These are phyloP conservation scores for Colletotrichum brevisporum DNA, from an alignment of 2,329 filamentous ascomycete species.

Conservation along the genomic window DNA sequence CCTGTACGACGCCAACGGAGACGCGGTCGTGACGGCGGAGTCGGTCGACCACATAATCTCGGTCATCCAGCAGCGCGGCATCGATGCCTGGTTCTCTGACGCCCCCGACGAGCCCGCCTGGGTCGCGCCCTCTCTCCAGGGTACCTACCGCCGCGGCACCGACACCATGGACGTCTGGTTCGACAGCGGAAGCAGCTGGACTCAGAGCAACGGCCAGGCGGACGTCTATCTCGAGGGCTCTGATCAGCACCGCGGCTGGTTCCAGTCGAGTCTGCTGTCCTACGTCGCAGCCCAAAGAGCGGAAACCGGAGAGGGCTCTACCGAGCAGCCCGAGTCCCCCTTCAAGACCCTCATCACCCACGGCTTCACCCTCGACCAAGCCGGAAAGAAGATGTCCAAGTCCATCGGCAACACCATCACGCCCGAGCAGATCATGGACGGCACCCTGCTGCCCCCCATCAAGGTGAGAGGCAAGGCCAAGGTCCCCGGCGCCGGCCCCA, in stretches of 20 bases:
- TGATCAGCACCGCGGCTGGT: slow-evolving; percentile 98
- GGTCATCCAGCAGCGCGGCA: slow-evolving; percentile 81
- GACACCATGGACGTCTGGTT: slow-evolving; percentile 99
- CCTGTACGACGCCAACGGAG: slow-evolving; percentile 80
- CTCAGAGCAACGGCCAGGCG: slow-evolving; percentile 69
- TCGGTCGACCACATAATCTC: slow-evolving; percentile 88
- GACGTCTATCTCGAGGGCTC: slow-evolving; percentile 95
- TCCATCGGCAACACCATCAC: slow-evolving; percentile 90
- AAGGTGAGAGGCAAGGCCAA: slow-evolving; percentile 72
- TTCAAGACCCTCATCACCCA: slow-evolving; percentile 95
- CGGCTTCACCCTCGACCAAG: slow-evolving; percentile 90
- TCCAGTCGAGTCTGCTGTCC: slow-evolving; percentile 95
- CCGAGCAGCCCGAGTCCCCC: slow-evolving; percentile 66
- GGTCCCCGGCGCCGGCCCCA: slow-evolving; percentile 48
- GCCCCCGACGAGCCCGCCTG: slow-evolving; percentile 80
- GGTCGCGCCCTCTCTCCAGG: slow-evolving; percentile 76
- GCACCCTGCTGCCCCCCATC: slow-evolving; percentile 79
- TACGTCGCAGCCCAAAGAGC: slow-evolving; percentile 76
- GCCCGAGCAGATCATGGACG: slow-evolving; percentile 87
- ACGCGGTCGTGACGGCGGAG: slow-evolving; percentile 83
- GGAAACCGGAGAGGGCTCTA: slow-evolving; percentile 45
- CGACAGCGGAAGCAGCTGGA: slow-evolving; percentile 97
- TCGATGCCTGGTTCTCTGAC: slow-evolving; percentile 97
- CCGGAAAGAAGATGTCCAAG: slow-evolving; percentile 99
- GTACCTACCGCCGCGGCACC: slow-evolving; percentile 78